Base-by-base conservation (phyloP, 2,329 filamentous ascomycete genomes). In the Fusarium camptoceras region DNA sequence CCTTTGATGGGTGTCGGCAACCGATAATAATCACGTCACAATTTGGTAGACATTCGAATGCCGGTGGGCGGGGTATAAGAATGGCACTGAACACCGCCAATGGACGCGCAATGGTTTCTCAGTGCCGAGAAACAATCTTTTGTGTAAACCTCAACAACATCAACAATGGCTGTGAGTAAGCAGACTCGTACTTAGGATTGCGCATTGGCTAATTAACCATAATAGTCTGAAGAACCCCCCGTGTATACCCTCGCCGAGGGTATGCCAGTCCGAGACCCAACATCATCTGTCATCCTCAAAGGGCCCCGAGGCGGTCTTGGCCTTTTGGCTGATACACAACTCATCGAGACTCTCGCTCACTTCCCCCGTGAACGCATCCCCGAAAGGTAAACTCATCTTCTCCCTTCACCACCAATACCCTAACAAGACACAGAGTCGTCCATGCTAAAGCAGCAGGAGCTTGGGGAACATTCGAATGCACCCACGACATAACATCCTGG, bases 231-330 rank as follows among this genome's bases (percentile, higher is more conserved):
- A 12, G 58, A 59, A 25, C 16, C 44, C 1, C 54, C 54, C 0
- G 37, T 61, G 8, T 61, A 59, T 37, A 61, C 54, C 7, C 58
- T 61, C 22, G 58, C 54, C 2, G 58, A 61, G 28, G 58, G 58
- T 5, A 50, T 30, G 14, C 58, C 54, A 5, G 37, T 61, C 3
- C 22, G 58, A 15, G 58, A 61, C n/a, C 58, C 58, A 20, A 59
- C 58, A 8, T 59, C 58, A 0, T 61, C 58, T 0, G 4, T 59
- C 1, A 25, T 61, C 3, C 54, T 61, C 14, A 55, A 39, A 2
- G 54, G 58, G 0, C 58, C 34, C 9, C 44, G 37, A 4, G 54
- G 58, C 2, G 54, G 37, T n/a, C 37, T 61, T 11, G 54, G 28
- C 1, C 28, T 61, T 4, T 18, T 61, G 5, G 58, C 28, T 5